Percentiles rank a stretch among this genome's conserved stretches.
Conservation (phyloP, 768 basidiomycete species). For the Serendipita sp. region DNA sequence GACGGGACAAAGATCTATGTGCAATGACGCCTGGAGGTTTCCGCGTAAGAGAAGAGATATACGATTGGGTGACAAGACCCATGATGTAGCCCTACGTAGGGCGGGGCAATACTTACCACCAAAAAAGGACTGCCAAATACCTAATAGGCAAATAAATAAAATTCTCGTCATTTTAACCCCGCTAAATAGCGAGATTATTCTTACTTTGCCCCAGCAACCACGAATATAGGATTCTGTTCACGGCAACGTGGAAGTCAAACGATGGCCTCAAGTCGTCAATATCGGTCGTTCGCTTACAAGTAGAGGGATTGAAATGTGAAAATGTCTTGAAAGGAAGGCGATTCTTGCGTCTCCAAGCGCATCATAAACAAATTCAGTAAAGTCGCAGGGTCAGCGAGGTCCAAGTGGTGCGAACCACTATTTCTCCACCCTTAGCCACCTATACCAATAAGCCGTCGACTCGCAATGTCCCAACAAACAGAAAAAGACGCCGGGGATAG, state of each 20-base stretch:
- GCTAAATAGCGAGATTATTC: neutral
- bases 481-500: neutral
- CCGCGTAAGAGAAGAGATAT: neutral
- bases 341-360: neutral
- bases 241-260: neutral
- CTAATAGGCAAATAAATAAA: neutral
- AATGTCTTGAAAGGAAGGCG: neutral
- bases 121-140: conserved; percentile 1
- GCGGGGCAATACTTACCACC: neutral
- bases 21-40: neutral
- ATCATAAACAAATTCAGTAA: neutral
- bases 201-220: conserved; percentile 4
- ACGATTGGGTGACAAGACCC: neutral
- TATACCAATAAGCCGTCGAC: neutral
- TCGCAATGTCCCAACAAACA: neutral
- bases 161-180: neutral
- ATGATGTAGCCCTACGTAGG: neutral
- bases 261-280: neutral
- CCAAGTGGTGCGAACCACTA: neutral
- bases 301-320: neutral
- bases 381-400: neutral
- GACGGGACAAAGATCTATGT: conserved; percentile 24
- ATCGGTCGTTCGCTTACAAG: neutral
- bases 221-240: neutral
- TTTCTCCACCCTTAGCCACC: neutral